These are phyloP conservation scores for Penicillium sp. DNA, from an alignment of 2,329 filamentous ascomycete species.

Conservation along the genomic window DNA sequence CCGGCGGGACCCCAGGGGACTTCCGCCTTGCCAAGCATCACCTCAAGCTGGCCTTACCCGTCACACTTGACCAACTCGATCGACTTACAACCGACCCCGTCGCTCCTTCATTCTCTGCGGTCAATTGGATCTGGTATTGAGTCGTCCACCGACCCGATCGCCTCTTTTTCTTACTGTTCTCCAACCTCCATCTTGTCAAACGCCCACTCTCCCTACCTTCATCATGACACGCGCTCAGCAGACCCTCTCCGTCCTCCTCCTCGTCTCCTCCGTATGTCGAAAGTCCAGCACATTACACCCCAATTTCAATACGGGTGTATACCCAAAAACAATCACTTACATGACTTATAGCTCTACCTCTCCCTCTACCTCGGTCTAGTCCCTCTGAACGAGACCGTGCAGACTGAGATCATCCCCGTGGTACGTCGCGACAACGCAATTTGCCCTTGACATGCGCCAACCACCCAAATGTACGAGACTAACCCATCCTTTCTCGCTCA, in stretches of 20 bases:
- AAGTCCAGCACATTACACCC: not conserved
- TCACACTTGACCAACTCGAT: slow-evolving; percentile 5
- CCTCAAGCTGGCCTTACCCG: slow-evolving; percentile 23
- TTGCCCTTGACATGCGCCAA: slow-evolving; percentile 5
- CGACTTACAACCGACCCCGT: slow-evolving; percentile 13
- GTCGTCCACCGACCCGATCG: slow-evolving; percentile 7
- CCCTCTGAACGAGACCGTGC: slow-evolving; percentile 75
- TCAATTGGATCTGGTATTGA: slow-evolving; percentile 18
- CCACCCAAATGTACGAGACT: slow-evolving; percentile 5
- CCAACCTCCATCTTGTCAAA: not conserved
- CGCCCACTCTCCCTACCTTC: slow-evolving; percentile 23
- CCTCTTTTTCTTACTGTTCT: slow-evolving; percentile 16
- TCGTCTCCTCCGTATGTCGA: slow-evolving; percentile 78
- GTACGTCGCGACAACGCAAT: slow-evolving; percentile 58
- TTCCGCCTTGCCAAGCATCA: slow-evolving; percentile 24
- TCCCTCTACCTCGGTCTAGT: slow-evolving; percentile 82
- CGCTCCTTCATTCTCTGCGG: slow-evolving; percentile 25
- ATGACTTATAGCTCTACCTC: slow-evolving; percentile 73
- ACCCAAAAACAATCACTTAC: slow-evolving; percentile 5
- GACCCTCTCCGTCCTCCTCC: slow-evolving; percentile 82
- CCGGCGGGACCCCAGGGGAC: not conserved
- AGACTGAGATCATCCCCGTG: slow-evolving; percentile 84
- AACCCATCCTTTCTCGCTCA: slow-evolving; percentile 1
- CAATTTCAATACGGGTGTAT: not conserved
- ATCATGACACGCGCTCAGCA: slow-evolving; percentile 94